These are phyloP conservation scores for Dothidotthia symphoricarpi DNA, from an alignment of 2,329 filamentous ascomycete genomes.

Conservation along the genomic window DNA sequence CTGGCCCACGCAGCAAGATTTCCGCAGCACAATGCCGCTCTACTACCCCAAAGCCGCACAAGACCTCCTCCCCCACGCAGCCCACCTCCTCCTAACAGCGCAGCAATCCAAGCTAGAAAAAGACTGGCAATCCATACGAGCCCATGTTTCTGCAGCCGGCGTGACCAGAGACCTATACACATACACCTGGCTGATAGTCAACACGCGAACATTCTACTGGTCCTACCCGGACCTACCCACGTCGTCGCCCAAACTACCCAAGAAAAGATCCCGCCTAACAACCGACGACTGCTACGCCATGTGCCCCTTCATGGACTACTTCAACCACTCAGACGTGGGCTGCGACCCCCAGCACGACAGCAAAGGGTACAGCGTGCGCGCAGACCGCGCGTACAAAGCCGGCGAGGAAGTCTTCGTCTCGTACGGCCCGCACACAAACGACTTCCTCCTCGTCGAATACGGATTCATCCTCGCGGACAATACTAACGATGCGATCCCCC, in stretches of 20 bases:
- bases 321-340: conserved; percentile 56
- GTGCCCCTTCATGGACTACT: conserved; percentile 70
- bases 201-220: conserved; percentile 62
- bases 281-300: conserved; percentile 64
- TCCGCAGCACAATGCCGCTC: conserved; percentile 58
- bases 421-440: conserved; percentile 70
- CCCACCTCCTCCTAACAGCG: conserved; percentile 48
- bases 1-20: conserved; percentile 63
- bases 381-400: conserved; percentile 50
- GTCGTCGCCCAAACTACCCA: conserved; percentile 44
- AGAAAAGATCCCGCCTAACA: conserved; percentile 42
- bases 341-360: conserved; percentile 55
- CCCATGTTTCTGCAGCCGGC: conserved; percentile 42
- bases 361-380: conserved; percentile 56
- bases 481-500: conserved; percentile 41
- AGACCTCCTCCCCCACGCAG: conserved; percentile 40
- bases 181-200: conserved; percentile 61
- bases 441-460: conserved; percentile 70
- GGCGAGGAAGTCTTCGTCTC: conserved; percentile 68
- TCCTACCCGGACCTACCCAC: conserved; percentile 43
- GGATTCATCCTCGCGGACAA: conserved; percentile 47
- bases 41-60: conserved; percentile 51
- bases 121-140: conserved; percentile 50
- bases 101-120: conserved; percentile 56
- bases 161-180: conserved; percentile 47